Conservation (phyloP, 2,329 filamentous ascomycete species). For the Volutella citrinella region DNA sequence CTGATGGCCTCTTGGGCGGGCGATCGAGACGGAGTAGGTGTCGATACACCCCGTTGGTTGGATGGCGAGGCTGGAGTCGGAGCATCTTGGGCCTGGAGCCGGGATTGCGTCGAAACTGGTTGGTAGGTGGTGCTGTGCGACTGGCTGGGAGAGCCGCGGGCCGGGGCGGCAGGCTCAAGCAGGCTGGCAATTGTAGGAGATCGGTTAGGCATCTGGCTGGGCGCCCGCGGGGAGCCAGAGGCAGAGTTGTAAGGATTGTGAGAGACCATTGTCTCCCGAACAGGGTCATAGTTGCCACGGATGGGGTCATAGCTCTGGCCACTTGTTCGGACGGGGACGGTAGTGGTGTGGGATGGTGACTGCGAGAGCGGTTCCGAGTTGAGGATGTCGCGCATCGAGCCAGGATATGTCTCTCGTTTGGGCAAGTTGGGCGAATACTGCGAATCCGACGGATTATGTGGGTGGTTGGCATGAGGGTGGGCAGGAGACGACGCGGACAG, state of each 20-base stretch:
- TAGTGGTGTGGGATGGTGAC: conserved; percentile 31
- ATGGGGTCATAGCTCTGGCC: conserved; percentile 90
- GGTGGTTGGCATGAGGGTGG: conserved; percentile 27
- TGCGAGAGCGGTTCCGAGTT: conserved; percentile 44
- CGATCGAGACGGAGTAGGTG: conserved; percentile 31
- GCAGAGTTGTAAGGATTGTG: conserved; percentile 46
- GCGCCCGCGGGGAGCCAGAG: conserved; percentile 48
- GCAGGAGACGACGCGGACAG: conserved; percentile 23
- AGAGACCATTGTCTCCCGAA: conserved; percentile 58
- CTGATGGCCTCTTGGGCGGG: conserved; percentile 36
- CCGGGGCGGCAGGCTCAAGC: conserved; percentile 57
- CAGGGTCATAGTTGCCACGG: conserved; percentile 68
- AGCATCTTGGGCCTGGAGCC: conserved; percentile 33
- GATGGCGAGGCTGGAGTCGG: conserved; percentile 44
- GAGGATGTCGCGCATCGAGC: conserved; percentile 55
- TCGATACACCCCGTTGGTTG: conserved; percentile 32
- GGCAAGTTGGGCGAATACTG: conserved; percentile 42
- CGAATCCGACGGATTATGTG: conserved; percentile 19
- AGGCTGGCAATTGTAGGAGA: conserved; percentile 91
- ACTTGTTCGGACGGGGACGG: conserved; percentile 57
- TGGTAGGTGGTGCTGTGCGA: conserved; percentile 26
- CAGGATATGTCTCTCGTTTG: conserved; percentile 50
- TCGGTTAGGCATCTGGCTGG: conserved; percentile 32
- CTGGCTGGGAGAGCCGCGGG: conserved; percentile 26
- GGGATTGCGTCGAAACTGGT: conserved; percentile 24